A percentile compares a stretch with the other conserved stretches of the same genome.
phyloP scores from a whole-genome alignment of 768 basidiomycete species.

The Cystobasidium ongulense region DNA sequence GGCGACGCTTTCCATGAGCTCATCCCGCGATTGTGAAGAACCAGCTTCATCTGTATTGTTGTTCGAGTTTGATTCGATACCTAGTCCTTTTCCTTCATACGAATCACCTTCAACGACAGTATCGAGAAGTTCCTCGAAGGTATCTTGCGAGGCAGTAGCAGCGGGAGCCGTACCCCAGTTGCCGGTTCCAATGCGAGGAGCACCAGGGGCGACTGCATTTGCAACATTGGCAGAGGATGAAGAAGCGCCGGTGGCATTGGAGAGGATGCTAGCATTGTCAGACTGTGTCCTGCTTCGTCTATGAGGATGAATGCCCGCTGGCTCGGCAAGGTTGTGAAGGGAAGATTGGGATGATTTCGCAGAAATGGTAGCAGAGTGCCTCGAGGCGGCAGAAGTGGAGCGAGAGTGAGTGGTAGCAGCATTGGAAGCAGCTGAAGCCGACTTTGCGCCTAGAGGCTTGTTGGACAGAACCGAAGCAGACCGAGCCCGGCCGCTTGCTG shows the following conservation, averaged over 20 bases:
- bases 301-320: not conserved
- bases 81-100: constrained; percentile 12
- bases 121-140: constrained; percentile 31
- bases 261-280: not conserved
- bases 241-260: not conserved
- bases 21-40: constrained; percentile 2
- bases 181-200: constrained; percentile 20
- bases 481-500: not conserved
- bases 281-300: not conserved
- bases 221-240: not conserved
- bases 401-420: constrained; percentile 13
- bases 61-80: not conserved
- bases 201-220: not conserved
- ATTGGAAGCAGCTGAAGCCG: not conserved
- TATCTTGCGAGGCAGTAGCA: not conserved
- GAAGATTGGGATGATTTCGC: constrained; percentile 23
- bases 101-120: constrained; percentile 32
- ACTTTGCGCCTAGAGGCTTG: constrained; percentile 14
- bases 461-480: constrained; percentile 14
- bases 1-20: constrained; percentile 7
- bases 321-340: constrained; percentile 2
- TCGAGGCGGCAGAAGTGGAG: constrained; percentile 13
- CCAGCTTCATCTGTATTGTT: not conserved
- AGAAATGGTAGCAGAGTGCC: constrained; percentile 24
- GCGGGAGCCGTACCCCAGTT: not conserved